Conservation (phyloP, 2,329 filamentous ascomycete genomes). For the Ophiocordyceps sinensis region DNA sequence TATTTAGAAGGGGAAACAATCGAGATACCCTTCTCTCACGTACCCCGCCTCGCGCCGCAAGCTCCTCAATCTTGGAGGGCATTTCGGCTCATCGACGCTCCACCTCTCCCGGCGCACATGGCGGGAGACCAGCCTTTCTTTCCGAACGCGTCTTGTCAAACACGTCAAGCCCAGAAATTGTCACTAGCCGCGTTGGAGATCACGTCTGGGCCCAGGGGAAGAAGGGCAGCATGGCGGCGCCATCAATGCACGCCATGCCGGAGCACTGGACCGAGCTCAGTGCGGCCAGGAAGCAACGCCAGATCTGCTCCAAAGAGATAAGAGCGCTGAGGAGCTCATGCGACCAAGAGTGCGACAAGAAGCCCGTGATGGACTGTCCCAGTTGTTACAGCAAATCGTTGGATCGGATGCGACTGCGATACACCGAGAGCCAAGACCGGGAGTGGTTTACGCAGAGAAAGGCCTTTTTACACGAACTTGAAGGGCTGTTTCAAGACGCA, state of each 20-base stretch:
- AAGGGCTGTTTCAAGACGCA: conserved; percentile 32
- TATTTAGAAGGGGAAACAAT: no score
- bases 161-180: no score
- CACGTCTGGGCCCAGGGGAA: no score
- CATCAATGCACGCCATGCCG: conserved; percentile 14
- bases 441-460: conserved; percentile 39
- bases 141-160: no score
- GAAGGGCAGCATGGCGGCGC: conserved; percentile 8
- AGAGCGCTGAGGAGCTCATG: conserved; percentile 28
- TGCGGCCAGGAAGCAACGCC: conserved; percentile 15
- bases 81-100: no score
- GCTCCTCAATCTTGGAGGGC: no score
- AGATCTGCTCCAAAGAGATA: conserved; percentile 25
- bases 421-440: conserved; percentile 16
- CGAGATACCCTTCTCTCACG: no score
- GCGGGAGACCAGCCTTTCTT: no score
- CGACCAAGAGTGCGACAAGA: conserved; percentile 24
- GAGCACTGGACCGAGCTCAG: conserved; percentile 25
- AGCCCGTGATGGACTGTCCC: conserved; percentile 28
- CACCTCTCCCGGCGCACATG: no score
- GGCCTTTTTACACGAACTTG: conserved; percentile 34
- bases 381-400: conserved; percentile 33
- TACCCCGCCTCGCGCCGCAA: no score
- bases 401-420: conserved; percentile 25
- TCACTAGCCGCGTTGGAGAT: no score